Evolutionary conservation across 169 alveolate genomes (phyloP), one percentile per base, ranked within the genome.

Genomic region (Plasmodium gallinaceum): DNA sequence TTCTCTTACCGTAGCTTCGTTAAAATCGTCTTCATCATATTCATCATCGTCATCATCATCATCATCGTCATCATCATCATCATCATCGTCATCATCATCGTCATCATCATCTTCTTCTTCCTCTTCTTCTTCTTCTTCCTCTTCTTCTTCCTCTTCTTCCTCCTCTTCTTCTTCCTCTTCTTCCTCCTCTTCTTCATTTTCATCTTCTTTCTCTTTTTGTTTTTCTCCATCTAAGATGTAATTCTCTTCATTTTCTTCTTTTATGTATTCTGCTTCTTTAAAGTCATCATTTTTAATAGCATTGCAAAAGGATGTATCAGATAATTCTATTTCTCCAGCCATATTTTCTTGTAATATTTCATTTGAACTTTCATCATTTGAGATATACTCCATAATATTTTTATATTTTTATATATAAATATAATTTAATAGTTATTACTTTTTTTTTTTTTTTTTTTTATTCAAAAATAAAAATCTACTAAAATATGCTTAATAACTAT

Each of bases 1-100:
- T 32, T 24, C 9, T 52, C 8, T 76, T 76, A 76, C 89, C 69
- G 89, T 76, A 24, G 89, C 89, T 37, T 76, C 89, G 20, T 76
- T 76, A n/a, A 76, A 76, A 70, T 76, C 89, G 22, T 76, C 89
- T 58, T 76, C 89, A 58, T 76, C 89, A 76, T 76, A 76, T 22
- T 76, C 89, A 65, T 76, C 89, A 26, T 76, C 89, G 22, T 76
- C 74, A 64, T 76, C 42, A 46, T 76, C 74, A 62, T 76, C 89
- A 18, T 76, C 89, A 43, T 76, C 89, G 3, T 76, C 76, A 7
- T 76, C 89, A 4, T 76, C 89, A 12, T 76, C 89, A 14, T 76
- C 89, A 9, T 76, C 89, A 26, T 76, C 89, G 10, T 76, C 89
- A 0, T 76, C 89, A 0, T 76, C 89, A 0, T 76, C 89, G 0